phyloP scores from a whole-genome alignment of 352 stramenopile genomes.

The Globisporangium echinulatum region DNA sequence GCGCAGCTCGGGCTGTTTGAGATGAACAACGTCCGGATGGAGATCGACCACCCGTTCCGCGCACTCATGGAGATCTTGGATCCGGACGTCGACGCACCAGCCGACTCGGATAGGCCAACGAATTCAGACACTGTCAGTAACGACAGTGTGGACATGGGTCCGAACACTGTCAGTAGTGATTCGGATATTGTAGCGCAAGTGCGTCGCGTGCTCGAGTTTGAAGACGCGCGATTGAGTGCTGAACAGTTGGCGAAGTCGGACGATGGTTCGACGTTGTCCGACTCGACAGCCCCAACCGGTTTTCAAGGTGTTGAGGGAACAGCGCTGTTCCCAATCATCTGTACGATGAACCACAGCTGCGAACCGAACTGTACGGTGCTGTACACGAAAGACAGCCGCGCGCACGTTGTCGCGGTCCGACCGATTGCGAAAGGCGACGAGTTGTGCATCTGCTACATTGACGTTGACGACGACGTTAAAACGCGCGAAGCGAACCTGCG shows the following conservation, averaged over 20 bases:
- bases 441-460: conserved; percentile 94
- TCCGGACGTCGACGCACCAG: conserved; percentile 19
- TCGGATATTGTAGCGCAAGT: conserved; percentile 26
- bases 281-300: background rate
- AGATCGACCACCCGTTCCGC: conserved; percentile 80
- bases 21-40: conserved; percentile 95
- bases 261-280: too few species aligned
- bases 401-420: conserved; percentile 67
- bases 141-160: conserved; percentile 13
- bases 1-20: conserved; percentile 93
- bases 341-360: conserved; percentile 97
- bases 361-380: conserved; percentile 89
- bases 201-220: conserved; percentile 35
- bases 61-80: conserved; percentile 70
- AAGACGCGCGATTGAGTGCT: conserved; percentile 21
- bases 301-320: conserved; percentile 89
- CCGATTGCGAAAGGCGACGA: conserved; percentile 86
- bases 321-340: conserved; percentile 89
- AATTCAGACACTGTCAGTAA: conserved; percentile 18
- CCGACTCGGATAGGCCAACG: too few species aligned
- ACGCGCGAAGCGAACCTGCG: conserved; percentile 61
- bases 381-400: conserved; percentile 79
- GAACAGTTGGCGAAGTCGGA: background rate
- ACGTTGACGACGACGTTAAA: conserved; percentile 67
- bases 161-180: background rate